Evolutionary conservation across 2,329 filamentous ascomycete species (phyloP), one percentile per base, ranked within the genome.

Genomic region (Hawksworthiomyces lignivorus): DNA sequence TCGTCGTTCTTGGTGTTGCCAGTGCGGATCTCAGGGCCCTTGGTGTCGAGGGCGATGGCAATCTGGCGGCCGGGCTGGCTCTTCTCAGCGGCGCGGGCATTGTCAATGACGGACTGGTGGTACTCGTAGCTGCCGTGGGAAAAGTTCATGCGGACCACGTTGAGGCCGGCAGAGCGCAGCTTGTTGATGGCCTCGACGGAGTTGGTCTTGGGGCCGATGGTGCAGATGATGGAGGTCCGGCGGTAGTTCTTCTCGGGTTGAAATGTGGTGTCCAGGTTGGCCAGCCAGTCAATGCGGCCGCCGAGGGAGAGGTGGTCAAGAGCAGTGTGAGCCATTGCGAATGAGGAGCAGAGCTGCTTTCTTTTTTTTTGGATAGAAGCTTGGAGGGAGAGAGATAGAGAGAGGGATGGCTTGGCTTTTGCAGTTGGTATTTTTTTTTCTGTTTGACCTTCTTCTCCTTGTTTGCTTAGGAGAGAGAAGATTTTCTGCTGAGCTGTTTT

Each of bases 101-200:
- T 82, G 74, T 98, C 87, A 60, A 98, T 96, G 63, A 98, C 92
- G 50, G 87, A 90, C 76, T 97, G 54, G 50, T 56, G 89, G 73
- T 96, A 98, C 71, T 89, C 89, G 68, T 97, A 92, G 54, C 82
- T 83, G 58, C 87, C 87, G 68, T 94, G 87, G 52, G 85, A 95
- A 66, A 97, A 97, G 84, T 98, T 98, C 92, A 98, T 98, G 72
- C 92, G 90, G 55, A 97, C 92, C 54, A 98, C 88, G 70, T 97
- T 97, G 59, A 97, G 82, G 68, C 92, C 92, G 52, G 83, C 84
- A 61, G 75, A 77, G 65, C 90, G 87, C 58, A 98, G 85, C 64
- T 82, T 77, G 70, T 97, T 97, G 72, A 98, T 94, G 68, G 88
- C 89, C 73, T 96, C 86, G 45, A 89, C 83, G 28, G 87, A 94